Evolutionary conservation across 345 rosid species (phyloP).

Genomic region (Carallia brachiata): DNA sequence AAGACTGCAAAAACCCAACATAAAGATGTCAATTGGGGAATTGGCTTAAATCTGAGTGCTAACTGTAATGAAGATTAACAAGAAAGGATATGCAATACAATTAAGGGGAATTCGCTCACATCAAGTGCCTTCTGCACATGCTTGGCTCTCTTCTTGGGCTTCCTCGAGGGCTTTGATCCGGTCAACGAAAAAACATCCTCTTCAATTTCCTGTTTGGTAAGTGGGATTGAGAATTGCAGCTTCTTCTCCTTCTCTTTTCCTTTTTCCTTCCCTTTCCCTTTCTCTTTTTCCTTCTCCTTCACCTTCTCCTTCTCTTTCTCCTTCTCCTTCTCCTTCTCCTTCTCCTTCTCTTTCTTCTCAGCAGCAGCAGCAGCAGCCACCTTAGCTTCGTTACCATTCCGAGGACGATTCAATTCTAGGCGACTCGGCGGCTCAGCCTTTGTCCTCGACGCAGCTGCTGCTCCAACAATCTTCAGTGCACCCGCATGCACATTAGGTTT

Average conservation of each 20-base stretch:
- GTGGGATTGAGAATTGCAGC: constrained; percentile 23
- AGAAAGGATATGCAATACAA: background rate
- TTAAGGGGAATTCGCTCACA: constrained; percentile 9
- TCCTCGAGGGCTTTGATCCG: constrained; percentile 28
- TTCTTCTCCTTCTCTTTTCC: constrained; percentile 20
- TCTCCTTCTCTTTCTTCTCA: too few relatives aligned
- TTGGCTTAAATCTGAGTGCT: too few relatives aligned
- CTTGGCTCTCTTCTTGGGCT: constrained; percentile 28
- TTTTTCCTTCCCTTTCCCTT: background rate
- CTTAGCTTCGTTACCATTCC: constrained; percentile 7
- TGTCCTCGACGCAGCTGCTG: constrained; percentile 26
- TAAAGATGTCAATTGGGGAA: background rate
- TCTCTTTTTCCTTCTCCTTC: too few relatives aligned
- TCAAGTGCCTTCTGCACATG: constrained; percentile 29
- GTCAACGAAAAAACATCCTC: constrained; percentile 27
- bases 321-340: too few relatives aligned
- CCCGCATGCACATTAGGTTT: constrained; percentile 22
- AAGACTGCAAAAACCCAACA: constrained; percentile 18
- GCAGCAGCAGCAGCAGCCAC: background rate
- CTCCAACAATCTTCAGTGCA: constrained; percentile 25
- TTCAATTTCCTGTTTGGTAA: constrained; percentile 29
- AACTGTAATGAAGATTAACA: background rate
- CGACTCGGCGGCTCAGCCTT: constrained; percentile 34
- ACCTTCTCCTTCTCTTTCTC: too few relatives aligned
- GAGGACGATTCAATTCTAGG: constrained; percentile 11